phyloP scores from a whole-genome alignment of 2,329 filamentous ascomycete genomes.

The Sporothrix humicola region DNA sequence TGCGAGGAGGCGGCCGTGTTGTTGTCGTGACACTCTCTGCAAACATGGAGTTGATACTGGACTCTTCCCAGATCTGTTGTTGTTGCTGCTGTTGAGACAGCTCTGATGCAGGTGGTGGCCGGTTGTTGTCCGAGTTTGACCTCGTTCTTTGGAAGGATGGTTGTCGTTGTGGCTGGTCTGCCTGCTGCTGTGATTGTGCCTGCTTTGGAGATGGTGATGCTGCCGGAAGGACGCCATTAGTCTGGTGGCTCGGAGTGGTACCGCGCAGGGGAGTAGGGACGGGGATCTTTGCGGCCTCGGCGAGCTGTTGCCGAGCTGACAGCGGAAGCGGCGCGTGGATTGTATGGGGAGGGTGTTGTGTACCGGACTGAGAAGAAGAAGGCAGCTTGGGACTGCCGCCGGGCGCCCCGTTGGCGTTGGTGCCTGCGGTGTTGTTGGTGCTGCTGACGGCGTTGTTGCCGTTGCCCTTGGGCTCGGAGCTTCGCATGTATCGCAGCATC shows the following conservation, averaged over 20 bases:
- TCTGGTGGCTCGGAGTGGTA: constrained; percentile 41
- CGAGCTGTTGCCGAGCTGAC: constrained; percentile 41
- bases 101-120: constrained; percentile 36
- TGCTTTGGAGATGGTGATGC: constrained; percentile 30
- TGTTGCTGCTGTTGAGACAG: constrained; percentile 32
- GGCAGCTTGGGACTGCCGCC: constrained; percentile 33
- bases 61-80: constrained; percentile 48
- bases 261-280: constrained; percentile 45
- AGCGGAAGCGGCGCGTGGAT: constrained; percentile 40
- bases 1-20: constrained; percentile 21
- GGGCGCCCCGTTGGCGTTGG: constrained; percentile 26
- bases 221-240: constrained; percentile 31
- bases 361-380: constrained; percentile 17
- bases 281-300: constrained; percentile 47
- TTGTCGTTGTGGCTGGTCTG: constrained; percentile 20
- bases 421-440: constrained; percentile 2
- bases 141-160: constrained; percentile 34
- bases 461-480: constrained; percentile 38
- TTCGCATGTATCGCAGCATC: constrained; percentile 41
- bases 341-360: constrained; percentile 4
- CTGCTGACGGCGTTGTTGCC: constrained; percentile 4
- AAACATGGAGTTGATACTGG: constrained; percentile 46
- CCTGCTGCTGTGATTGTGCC: constrained; percentile 16
- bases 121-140: constrained; percentile 40
- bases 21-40: constrained; percentile 36